Percentiles rank a stretch among this genome's conserved stretches.
These are phyloP conservation scores for Umbelopsis vinacea DNA, from an alignment of 192 early-diverging fungal species.

Conservation along the genomic window DNA sequence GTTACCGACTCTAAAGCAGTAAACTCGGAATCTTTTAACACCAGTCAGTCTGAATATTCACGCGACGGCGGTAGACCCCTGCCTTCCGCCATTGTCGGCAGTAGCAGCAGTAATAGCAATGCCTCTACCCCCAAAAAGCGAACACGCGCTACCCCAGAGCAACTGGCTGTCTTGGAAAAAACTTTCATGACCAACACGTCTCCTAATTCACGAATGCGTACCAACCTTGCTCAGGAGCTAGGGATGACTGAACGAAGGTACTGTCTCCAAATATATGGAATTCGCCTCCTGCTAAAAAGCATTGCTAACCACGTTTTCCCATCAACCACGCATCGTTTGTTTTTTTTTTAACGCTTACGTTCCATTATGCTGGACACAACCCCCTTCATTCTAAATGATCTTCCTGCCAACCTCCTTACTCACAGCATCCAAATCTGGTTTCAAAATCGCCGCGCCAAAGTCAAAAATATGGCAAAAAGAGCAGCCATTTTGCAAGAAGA, in stretches of 20 bases:
- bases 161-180: constrained; percentile 67
- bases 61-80: neutral
- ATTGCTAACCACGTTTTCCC: constrained; percentile 18
- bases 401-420: constrained; percentile 1
- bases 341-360: neutral
- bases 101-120: constrained; percentile 7
- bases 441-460: constrained; percentile 80
- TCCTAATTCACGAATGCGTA: constrained; percentile 68
- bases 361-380: no score
- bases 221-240: constrained; percentile 65
- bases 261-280: neutral
- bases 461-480: constrained; percentile 58
- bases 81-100: neutral
- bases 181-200: constrained; percentile 71
- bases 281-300: neutral
- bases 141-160: constrained; percentile 67
- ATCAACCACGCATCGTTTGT: neutral
- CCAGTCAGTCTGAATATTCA: neutral
- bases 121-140: constrained; percentile 43
- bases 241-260: constrained; percentile 67
- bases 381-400: neutral
- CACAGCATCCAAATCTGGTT: constrained; percentile 81
- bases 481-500: constrained; percentile 22
- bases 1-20: constrained; percentile 12
- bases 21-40: neutral